These are phyloP conservation scores for Anthracocystis panici-leucophaei DNA, from an alignment of 1,284 basidiomycete species.

Conservation along the genomic window DNA sequence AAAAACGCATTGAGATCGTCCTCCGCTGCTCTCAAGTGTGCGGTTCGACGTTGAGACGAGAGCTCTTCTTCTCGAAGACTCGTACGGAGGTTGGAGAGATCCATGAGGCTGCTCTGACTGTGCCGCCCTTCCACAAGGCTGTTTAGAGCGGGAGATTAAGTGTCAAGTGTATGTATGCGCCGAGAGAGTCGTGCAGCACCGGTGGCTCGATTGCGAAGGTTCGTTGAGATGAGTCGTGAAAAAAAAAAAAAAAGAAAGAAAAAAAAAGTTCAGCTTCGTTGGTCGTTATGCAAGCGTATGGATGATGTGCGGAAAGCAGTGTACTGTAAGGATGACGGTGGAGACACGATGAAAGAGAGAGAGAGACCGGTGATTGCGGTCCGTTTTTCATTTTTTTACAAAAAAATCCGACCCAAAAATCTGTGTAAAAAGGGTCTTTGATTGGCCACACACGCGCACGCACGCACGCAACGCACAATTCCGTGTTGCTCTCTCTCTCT, in stretches of 20 bases:
- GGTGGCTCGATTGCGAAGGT: not conserved
- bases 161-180: not conserved
- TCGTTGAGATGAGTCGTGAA: not conserved
- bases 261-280: no score
- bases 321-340: not conserved
- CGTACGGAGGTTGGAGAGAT: slow-evolving; percentile 39
- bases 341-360: not conserved
- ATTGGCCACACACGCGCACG: slow-evolving; percentile 14
- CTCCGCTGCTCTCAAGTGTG: slow-evolving; percentile 31
- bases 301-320: not conserved
- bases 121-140: not conserved
- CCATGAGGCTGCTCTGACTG: slow-evolving; percentile 15
- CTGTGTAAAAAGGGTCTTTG: not conserved
- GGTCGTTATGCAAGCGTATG: not conserved
- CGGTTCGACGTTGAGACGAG: slow-evolving; percentile 21
- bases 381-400: not conserved
- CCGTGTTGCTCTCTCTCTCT: not conserved
- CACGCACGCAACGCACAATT: not conserved
- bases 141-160: not conserved
- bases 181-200: not conserved
- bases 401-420: slow-evolving; percentile 4
- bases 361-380: not conserved
- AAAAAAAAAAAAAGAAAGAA: no score
- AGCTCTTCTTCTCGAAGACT: slow-evolving; percentile 38
- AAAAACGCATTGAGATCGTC: slow-evolving; percentile 44